A percentile compares a stretch with the other conserved stretches of the same genome.
These are phyloP conservation scores for Panus rudis DNA, from an alignment of 768 basidiomycete genomes.

Conservation along the genomic window DNA sequence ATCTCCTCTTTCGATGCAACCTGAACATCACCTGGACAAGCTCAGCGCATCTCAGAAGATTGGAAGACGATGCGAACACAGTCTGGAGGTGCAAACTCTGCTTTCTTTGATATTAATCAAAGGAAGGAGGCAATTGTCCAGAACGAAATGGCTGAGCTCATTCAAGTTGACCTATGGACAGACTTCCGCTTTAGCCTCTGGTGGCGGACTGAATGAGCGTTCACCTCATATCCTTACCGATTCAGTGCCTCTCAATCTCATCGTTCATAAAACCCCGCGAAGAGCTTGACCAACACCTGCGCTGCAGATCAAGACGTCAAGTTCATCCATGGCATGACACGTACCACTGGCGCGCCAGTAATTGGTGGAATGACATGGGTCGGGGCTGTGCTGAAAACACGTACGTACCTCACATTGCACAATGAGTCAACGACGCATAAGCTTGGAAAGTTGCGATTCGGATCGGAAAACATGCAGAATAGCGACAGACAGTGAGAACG, in stretches of 20 bases:
- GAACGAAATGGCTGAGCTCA: conserved; percentile 20
- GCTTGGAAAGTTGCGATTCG: too few species aligned
- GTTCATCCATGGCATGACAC: too few species aligned
- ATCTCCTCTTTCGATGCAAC: conserved; percentile 21
- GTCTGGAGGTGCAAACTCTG: conserved; percentile 12
- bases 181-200: background rate
- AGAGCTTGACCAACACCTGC: conserved; percentile 23
- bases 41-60: conserved; percentile 20
- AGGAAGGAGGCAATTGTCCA: conserved; percentile 18
- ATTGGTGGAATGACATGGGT: too few species aligned
- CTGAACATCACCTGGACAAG: conserved; percentile 12
- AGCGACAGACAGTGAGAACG: too few species aligned
- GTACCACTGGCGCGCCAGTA: too few species aligned
- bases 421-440: too few species aligned
- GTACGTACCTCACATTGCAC: too few species aligned
- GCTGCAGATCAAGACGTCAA: conserved; percentile 23
- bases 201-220: background rate
- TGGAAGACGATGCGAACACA: conserved; percentile 23
- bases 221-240: conserved; percentile 21
- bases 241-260: conserved; percentile 20
- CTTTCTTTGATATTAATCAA: conserved; percentile 23
- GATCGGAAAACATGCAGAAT: too few species aligned
- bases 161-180: conserved; percentile 19
- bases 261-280: conserved; percentile 19
- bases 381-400: too few species aligned